These are phyloP conservation scores for Phtheirospermum japonicum DNA, from an alignment of 257 asterid genomes.

Conservation along the genomic window DNA sequence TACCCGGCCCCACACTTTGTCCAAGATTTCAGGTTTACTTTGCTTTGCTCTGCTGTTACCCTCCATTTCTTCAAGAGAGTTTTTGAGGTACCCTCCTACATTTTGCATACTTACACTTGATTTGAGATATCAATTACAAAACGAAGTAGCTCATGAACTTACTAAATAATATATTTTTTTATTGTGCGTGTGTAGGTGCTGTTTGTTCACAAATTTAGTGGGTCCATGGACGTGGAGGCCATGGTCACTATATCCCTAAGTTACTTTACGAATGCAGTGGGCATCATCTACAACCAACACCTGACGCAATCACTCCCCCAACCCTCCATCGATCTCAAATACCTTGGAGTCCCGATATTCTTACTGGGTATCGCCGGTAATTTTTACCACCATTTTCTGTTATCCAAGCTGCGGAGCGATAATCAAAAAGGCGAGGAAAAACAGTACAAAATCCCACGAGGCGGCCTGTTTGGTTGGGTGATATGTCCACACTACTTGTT, in stretches of 20 bases:
- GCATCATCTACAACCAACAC: not conserved
- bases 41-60: conserved; percentile 49
- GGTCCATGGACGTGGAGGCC: conserved; percentile 3
- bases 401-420: not conserved
- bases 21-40: conserved; percentile 39
- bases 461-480: conserved; percentile 10
- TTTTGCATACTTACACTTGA: too few relatives aligned
- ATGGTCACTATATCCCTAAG: not conserved
- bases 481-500: conserved; percentile 12
- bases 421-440: not conserved
- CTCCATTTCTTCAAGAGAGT: conserved; percentile 66
- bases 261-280: not conserved
- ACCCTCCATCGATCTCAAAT: conserved; percentile 1
- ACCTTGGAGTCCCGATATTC: not conserved
- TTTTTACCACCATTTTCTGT: conserved; percentile 10
- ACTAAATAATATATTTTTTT: not conserved
- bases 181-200: not conserved
- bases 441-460: conserved; percentile 1
- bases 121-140: too few relatives aligned
- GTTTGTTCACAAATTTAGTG: conserved; percentile 14
- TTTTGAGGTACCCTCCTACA: conserved; percentile 78
- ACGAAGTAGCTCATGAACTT: too few relatives aligned
- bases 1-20: conserved; percentile 31
- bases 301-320: not conserved
- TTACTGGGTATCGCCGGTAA: not conserved